Percentiles rank a stretch among this genome's conserved stretches.
These are phyloP conservation scores for Thermothelomyces thermophilus DNA, from an alignment of 2,329 filamentous ascomycete genomes.

Conservation along the genomic window DNA sequence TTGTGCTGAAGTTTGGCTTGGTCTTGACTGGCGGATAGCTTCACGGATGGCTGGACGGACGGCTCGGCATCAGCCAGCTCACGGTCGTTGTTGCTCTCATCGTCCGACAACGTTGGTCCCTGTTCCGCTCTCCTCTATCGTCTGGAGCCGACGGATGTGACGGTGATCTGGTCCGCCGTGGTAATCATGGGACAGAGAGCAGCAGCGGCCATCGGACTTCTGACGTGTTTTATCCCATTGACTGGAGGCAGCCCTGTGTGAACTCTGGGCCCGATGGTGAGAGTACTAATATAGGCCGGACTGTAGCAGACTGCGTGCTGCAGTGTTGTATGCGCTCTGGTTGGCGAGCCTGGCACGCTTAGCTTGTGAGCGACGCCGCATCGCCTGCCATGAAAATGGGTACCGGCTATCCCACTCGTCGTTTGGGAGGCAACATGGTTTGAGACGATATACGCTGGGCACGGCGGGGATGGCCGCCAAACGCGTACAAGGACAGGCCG, in stretches of 20 bases:
- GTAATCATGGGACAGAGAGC: not conserved
- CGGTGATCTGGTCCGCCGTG: conserved; percentile 5
- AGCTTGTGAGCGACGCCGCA: not conserved
- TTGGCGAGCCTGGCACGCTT: conserved; percentile 4
- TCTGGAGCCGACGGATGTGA: conserved; percentile 9
- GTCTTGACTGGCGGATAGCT: not conserved
- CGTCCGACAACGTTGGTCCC: not conserved
- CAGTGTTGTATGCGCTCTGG: not conserved
- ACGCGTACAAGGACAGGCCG: no score
- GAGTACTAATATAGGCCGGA: no score
- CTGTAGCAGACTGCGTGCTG: not conserved
- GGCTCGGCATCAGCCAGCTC: not conserved
- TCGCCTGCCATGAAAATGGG: not conserved
- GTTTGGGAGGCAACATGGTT: no score
- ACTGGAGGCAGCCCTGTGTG: no score
- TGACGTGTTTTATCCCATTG: no score
- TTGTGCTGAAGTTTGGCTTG: no score
- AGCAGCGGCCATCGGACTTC: conserved; percentile 2
- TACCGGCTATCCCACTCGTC: conserved; percentile 1
- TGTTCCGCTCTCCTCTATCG: conserved; percentile 10
- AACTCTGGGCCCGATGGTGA: not conserved
- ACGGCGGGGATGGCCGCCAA: no score
- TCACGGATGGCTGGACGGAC: not conserved
- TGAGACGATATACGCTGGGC: no score
- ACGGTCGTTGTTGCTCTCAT: not conserved